A percentile compares a stretch with the other conserved stretches of the same genome.
phyloP scores from a whole-genome alignment of 2,329 filamentous ascomycete species.

The Dryadomyces quercivorus region DNA sequence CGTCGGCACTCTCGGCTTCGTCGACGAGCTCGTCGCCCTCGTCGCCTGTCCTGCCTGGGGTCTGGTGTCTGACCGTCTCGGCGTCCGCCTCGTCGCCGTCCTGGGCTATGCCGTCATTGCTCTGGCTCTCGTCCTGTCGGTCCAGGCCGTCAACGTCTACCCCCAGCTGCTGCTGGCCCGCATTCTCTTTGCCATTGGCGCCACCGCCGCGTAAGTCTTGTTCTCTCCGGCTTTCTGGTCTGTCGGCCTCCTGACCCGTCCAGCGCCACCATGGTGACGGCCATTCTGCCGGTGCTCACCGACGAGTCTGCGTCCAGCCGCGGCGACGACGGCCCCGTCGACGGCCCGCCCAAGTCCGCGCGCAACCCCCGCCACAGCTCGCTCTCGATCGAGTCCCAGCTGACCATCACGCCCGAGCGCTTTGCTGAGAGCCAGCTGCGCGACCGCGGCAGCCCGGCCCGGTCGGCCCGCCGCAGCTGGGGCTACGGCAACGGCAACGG shows the following conservation, averaged over 20 bases:
- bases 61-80: slow-evolving; percentile 62
- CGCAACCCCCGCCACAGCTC: slow-evolving; percentile 42
- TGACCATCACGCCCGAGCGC: slow-evolving; percentile 59
- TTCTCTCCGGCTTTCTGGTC: too few species aligned
- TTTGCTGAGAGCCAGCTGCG: slow-evolving; percentile 22
- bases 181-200: slow-evolving; percentile 80
- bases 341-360: slow-evolving; percentile 20
- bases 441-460: slow-evolving; percentile 11
- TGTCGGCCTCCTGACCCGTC: neutral
- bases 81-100: slow-evolving; percentile 60
- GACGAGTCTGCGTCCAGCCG: slow-evolving; percentile 37
- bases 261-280: slow-evolving; percentile 89
- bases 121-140: slow-evolving; percentile 63
- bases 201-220: slow-evolving; percentile 61
- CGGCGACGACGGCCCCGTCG: slow-evolving; percentile 13
- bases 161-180: slow-evolving; percentile 77
- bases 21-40: slow-evolving; percentile 70
- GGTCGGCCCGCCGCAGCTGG: neutral
- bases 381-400: slow-evolving; percentile 59
- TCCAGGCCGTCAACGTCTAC: slow-evolving; percentile 78
- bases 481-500: slow-evolving; percentile 12
- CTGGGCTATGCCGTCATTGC: slow-evolving; percentile 75
- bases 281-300: slow-evolving; percentile 66
- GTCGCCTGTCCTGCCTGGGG: slow-evolving; percentile 74
- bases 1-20: slow-evolving; percentile 75